Conservation (phyloP, 129 eudicot genomes). For the Chrysanthemum lavandulifolium region DNA sequence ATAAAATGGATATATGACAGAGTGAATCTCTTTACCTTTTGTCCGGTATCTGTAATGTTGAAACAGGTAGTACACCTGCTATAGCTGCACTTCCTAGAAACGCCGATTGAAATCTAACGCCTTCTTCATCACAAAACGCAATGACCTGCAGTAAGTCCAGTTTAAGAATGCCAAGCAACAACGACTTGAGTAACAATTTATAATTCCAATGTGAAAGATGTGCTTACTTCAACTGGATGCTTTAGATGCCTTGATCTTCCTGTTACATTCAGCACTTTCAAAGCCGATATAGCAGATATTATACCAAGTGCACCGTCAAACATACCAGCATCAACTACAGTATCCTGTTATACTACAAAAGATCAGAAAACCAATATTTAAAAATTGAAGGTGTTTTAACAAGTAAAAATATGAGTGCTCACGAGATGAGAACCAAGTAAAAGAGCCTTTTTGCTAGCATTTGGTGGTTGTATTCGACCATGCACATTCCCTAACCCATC, state of each 20-base stretch:
- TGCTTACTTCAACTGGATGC: conserved; percentile 86
- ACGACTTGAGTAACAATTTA: background rate
- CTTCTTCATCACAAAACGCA: conserved; percentile 98
- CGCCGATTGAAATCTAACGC: conserved; percentile 92
- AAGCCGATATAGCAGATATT: conserved; percentile 80
- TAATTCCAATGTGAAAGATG: background rate
- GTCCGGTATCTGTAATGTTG: conserved; percentile 74
- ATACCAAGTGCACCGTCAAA: conserved; percentile 96
- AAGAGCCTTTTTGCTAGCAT: conserved; percentile 63
- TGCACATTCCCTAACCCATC: conserved; percentile 95
- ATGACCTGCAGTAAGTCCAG: conserved; percentile 52
- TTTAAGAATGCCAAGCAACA: conserved; percentile 18
- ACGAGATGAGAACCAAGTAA: conserved; percentile 96
- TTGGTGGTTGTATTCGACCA: conserved; percentile 68
- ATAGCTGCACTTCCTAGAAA: conserved; percentile 98
- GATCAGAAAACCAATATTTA: background rate
- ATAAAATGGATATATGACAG: conserved; percentile 11
- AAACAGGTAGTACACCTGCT: conserved; percentile 82
- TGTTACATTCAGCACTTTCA: conserved; percentile 62
- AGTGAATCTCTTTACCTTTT: conserved; percentile 54
- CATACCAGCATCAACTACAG: conserved; percentile 95
- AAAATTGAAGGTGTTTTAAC: background rate
- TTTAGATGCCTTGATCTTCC: conserved; percentile 52
- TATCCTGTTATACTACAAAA: conserved; percentile 50
- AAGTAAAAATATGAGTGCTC: conserved; percentile 20